A percentile compares a stretch with the other conserved stretches of the same genome.
These are phyloP conservation scores for Phalaenopsis equestris DNA, from an alignment of 106 monocot genomes.

Conservation along the genomic window DNA sequence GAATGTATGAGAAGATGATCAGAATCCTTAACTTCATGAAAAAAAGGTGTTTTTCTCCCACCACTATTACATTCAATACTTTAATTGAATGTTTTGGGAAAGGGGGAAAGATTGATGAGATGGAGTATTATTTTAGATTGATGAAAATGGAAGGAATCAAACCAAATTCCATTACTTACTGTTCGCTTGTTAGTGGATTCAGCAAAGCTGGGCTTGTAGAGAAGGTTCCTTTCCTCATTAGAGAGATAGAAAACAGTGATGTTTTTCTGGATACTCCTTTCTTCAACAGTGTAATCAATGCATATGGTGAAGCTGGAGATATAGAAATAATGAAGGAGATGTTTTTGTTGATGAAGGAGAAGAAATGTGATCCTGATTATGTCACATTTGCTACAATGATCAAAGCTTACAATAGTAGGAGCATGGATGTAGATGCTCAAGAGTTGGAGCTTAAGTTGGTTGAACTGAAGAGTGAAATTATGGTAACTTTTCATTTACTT, in stretches of 20 bases:
- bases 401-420: constrained; percentile 40
- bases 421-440: constrained; percentile 57
- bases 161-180: constrained; percentile 84
- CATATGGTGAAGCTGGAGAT: constrained; percentile 72
- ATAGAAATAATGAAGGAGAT: constrained; percentile 82
- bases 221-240: constrained; percentile 57
- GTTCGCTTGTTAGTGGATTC: constrained; percentile 67
- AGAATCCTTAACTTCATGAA: constrained; percentile 68
- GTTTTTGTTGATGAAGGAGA: constrained; percentile 69
- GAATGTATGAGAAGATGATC: constrained; percentile 53
- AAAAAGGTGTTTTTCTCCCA: constrained; percentile 65
- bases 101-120: constrained; percentile 58
- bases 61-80: constrained; percentile 59
- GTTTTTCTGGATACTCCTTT: constrained; percentile 70
- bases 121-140: constrained; percentile 67
- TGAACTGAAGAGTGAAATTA: constrained; percentile 14
- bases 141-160: constrained; percentile 88
- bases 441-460: constrained; percentile 32
- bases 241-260: constrained; percentile 77
- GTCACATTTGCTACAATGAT: constrained; percentile 69
- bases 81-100: constrained; percentile 78
- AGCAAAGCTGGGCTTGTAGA: constrained; percentile 50
- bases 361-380: constrained; percentile 65
- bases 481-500: constrained; percentile 25
- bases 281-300: constrained; percentile 85